phyloP scores from a whole-genome alignment of 2,329 filamentous ascomycete genomes.

The Stagonosporopsis tanaceti region DNA sequence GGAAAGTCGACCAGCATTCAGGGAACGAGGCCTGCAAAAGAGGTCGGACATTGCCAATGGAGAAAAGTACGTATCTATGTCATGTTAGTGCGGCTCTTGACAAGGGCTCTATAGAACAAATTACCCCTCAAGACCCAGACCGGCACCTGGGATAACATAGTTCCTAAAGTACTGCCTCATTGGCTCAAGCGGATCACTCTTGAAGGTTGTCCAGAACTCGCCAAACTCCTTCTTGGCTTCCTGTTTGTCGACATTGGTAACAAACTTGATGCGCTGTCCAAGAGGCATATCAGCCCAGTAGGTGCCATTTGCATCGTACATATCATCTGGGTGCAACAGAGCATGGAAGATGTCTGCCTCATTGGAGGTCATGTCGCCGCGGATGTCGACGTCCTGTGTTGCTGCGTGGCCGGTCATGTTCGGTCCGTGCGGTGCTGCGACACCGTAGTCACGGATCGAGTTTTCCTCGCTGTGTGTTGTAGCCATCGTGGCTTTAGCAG shows the following conservation, averaged over 20 bases:
- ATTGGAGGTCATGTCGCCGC: slow-evolving; percentile 61
- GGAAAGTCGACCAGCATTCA: slow-evolving; percentile 73
- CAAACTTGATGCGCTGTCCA: slow-evolving; percentile 74
- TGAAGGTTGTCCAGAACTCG: slow-evolving; percentile 79
- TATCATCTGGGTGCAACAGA: slow-evolving; percentile 87
- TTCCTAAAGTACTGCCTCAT: slow-evolving; percentile 88
- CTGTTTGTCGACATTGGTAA: slow-evolving; percentile 73
- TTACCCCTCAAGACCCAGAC: slow-evolving; percentile 82
- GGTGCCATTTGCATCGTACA: slow-evolving; percentile 79
- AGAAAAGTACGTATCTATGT: slow-evolving; percentile 87
- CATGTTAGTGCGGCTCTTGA: slow-evolving; percentile 6
- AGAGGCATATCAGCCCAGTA: slow-evolving; percentile 94
- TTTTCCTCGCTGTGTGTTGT: slow-evolving; percentile 32
- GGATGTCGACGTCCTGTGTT: slow-evolving; percentile 49
- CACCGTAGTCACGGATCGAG: slow-evolving; percentile 56
- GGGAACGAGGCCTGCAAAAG: slow-evolving; percentile 80
- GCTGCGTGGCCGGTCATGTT: slow-evolving; percentile 55
- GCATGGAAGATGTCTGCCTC: slow-evolving; percentile 75
- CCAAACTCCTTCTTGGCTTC: slow-evolving; percentile 74
- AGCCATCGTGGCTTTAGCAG: slow-evolving; percentile 26
- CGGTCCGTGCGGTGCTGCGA: slow-evolving; percentile 58
- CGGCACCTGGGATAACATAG: slow-evolving; percentile 90
- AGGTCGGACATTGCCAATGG: slow-evolving; percentile 89
- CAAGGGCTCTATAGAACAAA: neutral
- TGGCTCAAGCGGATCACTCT: slow-evolving; percentile 83